These are phyloP conservation scores for Claviceps cyperi DNA, from an alignment of 2,329 filamentous ascomycete species.

Conservation along the genomic window DNA sequence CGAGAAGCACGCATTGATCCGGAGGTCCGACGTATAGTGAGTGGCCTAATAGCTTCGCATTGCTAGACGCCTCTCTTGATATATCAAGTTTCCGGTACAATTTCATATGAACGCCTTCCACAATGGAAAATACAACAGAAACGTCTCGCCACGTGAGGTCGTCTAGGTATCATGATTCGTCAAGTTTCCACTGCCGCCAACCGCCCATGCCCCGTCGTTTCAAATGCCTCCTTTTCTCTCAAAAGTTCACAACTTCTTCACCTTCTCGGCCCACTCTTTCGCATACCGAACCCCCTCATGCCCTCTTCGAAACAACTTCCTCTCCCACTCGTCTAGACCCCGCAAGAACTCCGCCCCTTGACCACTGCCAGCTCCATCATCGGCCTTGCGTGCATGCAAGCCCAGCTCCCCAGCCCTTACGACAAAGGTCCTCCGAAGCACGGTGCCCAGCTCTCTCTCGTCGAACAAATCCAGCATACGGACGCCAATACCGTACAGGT, in stretches of 20 bases:
- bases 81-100: no score
- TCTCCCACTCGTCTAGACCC: constrained; percentile 81
- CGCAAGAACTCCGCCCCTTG: constrained; percentile 66
- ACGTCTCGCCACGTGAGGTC: no score
- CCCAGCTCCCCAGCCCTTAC: constrained; percentile 68
- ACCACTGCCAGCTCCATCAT: constrained; percentile 44
- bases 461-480: constrained; percentile 85
- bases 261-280: constrained; percentile 55
- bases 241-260: constrained; percentile 22
- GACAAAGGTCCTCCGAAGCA: constrained; percentile 67
- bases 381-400: constrained; percentile 77
- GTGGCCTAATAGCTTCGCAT: no score
- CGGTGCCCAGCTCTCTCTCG: constrained; percentile 59
- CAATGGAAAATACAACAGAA: no score
- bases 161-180: not conserved
- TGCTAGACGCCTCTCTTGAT: no score
- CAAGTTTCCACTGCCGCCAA: not conserved
- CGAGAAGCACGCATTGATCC: no score
- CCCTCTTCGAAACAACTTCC: constrained; percentile 56
- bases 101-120: no score
- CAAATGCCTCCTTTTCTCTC: constrained; percentile 5
- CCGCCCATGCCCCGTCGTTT: no score
- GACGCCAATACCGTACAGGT: constrained; percentile 78
- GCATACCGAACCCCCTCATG: constrained; percentile 60
- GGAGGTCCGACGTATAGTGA: no score